phyloP scores from a whole-genome alignment of 2,329 filamentous ascomycete genomes.

The Diplodia scrobiculata region DNA sequence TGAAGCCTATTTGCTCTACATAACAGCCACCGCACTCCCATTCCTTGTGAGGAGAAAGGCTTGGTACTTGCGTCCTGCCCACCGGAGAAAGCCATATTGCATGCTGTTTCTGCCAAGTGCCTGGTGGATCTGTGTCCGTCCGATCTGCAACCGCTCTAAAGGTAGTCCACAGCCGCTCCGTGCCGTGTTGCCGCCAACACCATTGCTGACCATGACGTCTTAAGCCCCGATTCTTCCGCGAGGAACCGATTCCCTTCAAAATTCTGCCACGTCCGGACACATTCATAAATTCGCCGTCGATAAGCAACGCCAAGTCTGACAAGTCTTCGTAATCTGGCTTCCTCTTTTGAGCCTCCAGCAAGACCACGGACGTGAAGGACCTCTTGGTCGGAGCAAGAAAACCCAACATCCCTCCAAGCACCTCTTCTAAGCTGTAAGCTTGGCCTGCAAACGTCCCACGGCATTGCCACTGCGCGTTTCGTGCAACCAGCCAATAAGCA shows the following conservation, averaged over 20 bases:
- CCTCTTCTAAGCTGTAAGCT: not conserved
- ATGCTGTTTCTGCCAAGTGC: not conserved
- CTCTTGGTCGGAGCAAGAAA: not conserved
- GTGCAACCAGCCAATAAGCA: conserved; percentile 18
- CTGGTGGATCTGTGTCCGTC: not conserved
- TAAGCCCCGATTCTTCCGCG: not conserved
- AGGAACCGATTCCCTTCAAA: not conserved
- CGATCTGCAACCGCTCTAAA: not conserved
- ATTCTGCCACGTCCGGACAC: not conserved
- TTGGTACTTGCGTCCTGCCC: not conserved
- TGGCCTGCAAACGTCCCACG: not conserved
- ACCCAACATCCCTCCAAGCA: not conserved
- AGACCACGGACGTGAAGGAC: not conserved
- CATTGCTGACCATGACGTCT: conserved; percentile 12
- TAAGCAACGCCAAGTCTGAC: conserved; percentile 1
- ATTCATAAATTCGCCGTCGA: not conserved
- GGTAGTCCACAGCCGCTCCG: not conserved
- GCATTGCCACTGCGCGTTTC: not conserved
- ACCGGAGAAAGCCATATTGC: not conserved
- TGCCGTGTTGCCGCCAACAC: conserved; percentile 17
- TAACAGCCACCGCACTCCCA: conserved; percentile 7
- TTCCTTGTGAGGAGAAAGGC: not conserved
- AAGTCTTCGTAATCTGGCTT: not conserved
- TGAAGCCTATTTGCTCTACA: conserved; percentile 27
- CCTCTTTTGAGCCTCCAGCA: not conserved